A percentile compares a stretch with the other conserved stretches of the same genome.
phyloP scores from a whole-genome alignment of 139 green algal genomes.

The Deuterostichococcus epilithicus region DNA sequence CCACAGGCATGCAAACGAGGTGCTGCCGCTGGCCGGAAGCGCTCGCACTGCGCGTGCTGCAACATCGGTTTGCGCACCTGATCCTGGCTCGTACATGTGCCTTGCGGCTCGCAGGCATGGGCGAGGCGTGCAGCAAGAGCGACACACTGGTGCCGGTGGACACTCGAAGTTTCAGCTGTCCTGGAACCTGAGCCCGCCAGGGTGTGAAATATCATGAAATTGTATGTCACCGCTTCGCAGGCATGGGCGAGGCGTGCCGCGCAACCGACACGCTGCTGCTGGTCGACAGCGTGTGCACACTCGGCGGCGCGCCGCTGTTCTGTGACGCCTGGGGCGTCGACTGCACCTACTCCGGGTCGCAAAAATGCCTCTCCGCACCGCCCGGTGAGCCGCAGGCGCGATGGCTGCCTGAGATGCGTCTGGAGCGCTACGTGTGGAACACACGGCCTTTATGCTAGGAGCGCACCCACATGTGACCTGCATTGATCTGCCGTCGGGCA shows the following conservation, averaged over 20 bases:
- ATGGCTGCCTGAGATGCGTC: neutral
- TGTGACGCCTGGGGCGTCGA: constrained; percentile 66
- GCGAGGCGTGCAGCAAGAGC: constrained; percentile 56
- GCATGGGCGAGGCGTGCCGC: constrained; percentile 69
- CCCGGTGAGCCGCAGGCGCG: constrained; percentile 21
- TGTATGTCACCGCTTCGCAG: constrained; percentile 21
- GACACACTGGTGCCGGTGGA: neutral
- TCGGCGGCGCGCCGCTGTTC: constrained; percentile 69
- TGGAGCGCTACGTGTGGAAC: too few relatives aligned
- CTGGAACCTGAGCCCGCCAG: too few relatives aligned
- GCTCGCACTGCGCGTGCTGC: too few relatives aligned
- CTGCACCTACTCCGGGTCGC: constrained; percentile 72
- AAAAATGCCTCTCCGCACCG: constrained; percentile 73
- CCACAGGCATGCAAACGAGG: too few relatives aligned
- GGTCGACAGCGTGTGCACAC: constrained; percentile 81
- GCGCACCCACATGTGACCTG: neutral
- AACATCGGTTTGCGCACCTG: too few relatives aligned
- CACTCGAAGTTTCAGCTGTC: too few relatives aligned
- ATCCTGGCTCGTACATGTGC: too few relatives aligned
- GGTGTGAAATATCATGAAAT: too few relatives aligned
- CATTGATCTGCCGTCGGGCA: neutral
- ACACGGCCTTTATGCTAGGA: too few relatives aligned
- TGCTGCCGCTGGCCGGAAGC: too few relatives aligned
- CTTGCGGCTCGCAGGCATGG: constrained; percentile 40
- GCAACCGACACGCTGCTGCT: constrained; percentile 68